Base-by-base conservation (phyloP, 306 rosid genomes). In the Argentina anserina region DNA sequence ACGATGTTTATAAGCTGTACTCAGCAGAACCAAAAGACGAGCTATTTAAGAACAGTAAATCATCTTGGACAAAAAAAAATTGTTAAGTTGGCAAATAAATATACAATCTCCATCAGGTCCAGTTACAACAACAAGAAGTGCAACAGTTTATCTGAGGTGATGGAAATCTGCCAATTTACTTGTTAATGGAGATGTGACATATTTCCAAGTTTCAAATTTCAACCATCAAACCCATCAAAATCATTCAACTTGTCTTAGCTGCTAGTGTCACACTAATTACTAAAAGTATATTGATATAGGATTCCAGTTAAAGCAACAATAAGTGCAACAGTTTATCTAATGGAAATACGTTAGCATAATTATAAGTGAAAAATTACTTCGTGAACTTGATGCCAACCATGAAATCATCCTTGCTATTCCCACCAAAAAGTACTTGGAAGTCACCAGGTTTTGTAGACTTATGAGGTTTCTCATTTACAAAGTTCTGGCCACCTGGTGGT, bases 361-460 rank as follows among this genome's bases (percentile, higher is more conserved):
- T 21, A 37, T 70, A 70, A 52, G 74, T 52, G 14, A 67, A 69
- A 42, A 65, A 83, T 65, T 84, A 91, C 98, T 90, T 86, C 0
- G 96, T 89, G 83, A 94, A 86, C 84, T 94, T 94, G 81, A 94
- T 89, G 79, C 98, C 98, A 65, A 91, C 77, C 96, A 94, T 88
- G 81, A 94, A 94, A 75, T 86, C 86, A 76, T 94, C 98, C 74
- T 80, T 89, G 67, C 84, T 85, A 81, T 86, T 89, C 65, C 92
- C 97, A 62, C 87, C 86, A 89, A 91, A 89, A 79, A 94, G 98
- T 75, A 80, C 76, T 73, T 91, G 50, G 71, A 84, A 91, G 84
- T 94, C 98, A 0, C 85, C 64, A 59, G 96, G 89, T 81, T 94
- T 93, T 56, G 89, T 79, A 37, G 90, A 79, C 69, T 82, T 85